These are phyloP conservation scores for Pythium folliculosum DNA, from an alignment of 352 stramenopile species.

Conservation along the genomic window DNA sequence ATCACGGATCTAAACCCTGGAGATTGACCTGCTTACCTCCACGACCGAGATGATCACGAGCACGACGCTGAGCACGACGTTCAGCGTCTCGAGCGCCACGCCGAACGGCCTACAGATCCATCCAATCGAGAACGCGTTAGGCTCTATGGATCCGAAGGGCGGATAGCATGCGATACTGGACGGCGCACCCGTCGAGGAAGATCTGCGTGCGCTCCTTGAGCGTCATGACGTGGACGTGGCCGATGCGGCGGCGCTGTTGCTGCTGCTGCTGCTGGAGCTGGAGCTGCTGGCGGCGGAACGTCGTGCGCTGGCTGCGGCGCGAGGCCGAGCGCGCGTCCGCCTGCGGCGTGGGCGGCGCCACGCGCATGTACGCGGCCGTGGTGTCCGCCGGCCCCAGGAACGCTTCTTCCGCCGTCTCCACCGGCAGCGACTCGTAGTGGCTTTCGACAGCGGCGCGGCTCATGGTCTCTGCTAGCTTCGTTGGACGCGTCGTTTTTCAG, in stretches of 20 bases:
- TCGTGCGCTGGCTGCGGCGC: conserved; percentile 11
- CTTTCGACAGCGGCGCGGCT: neutral
- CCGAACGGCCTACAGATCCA: conserved; percentile 26
- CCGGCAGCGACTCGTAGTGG: conserved; percentile 17
- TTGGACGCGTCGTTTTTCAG: no score
- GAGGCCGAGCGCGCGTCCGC: conserved; percentile 1
- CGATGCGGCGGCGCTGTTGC: conserved; percentile 29
- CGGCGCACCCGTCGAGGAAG: conserved; percentile 45
- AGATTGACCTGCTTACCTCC: conserved; percentile 20
- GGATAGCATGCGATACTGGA: no score
- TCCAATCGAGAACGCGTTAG: neutral
- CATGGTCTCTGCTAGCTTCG: no score
- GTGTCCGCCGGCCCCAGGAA: conserved; percentile 1
- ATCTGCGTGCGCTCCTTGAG: conserved; percentile 44
- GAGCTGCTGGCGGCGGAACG: conserved; percentile 7
- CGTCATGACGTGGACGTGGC: conserved; percentile 43
- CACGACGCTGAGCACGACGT: conserved; percentile 49
- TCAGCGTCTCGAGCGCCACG: conserved; percentile 41
- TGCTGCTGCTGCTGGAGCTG: neutral
- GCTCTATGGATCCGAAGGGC: no score
- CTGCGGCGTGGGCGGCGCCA: conserved; percentile 12
- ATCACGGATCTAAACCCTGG: neutral
- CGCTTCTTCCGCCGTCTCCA: neutral
- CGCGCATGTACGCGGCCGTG: conserved; percentile 12
- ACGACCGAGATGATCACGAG: conserved; percentile 47